Percentiles rank a stretch among this genome's conserved stretches.
Evolutionary conservation across 768 basidiomycete species (phyloP).

Genomic region (Hygrophorus russula): DNA sequence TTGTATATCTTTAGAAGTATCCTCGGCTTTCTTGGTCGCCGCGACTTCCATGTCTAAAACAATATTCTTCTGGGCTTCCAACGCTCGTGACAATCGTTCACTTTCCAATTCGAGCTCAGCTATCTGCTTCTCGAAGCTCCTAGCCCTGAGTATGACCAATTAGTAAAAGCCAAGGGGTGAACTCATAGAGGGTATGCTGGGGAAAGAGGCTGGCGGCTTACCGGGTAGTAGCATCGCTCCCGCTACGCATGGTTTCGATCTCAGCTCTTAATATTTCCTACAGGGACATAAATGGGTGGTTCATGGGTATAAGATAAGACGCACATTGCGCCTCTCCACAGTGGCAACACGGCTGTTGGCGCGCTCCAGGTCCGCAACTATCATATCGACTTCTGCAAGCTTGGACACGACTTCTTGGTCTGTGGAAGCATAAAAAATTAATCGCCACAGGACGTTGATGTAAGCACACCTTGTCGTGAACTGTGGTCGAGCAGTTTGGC

Average conservation of each 20-base stretch:
- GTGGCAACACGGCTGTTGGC: conserved; percentile 91
- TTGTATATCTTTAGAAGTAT: conserved; percentile 46
- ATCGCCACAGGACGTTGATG: background rate
- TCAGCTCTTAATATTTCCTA: conserved; percentile 94
- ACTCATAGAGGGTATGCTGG: background rate
- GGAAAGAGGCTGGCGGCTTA: conserved; percentile 27
- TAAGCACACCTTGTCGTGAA: conserved; percentile 66
- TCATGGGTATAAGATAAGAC: conserved; percentile 11
- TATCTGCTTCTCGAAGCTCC: conserved; percentile 62
- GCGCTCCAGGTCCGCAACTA: conserved; percentile 86
- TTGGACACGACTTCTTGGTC: conserved; percentile 90
- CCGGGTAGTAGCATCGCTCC: conserved; percentile 60
- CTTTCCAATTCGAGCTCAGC: conserved; percentile 67
- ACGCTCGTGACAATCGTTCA: conserved; percentile 51
- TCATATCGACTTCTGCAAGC: conserved; percentile 89
- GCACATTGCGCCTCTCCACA: conserved; percentile 86
- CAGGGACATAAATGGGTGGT: background rate
- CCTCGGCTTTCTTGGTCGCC: conserved; percentile 45
- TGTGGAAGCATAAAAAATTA: conserved; percentile 15
- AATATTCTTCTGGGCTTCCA: conserved; percentile 49
- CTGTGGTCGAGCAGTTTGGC: conserved; percentile 87
- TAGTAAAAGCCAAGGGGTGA: background rate
- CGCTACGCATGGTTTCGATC: conserved; percentile 82
- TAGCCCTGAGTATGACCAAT: conserved; percentile 35
- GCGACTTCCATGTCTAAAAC: conserved; percentile 35